These are phyloP conservation scores for Capsella bursapastoris DNA, from an alignment of 345 rosid genomes.

Conservation along the genomic window DNA sequence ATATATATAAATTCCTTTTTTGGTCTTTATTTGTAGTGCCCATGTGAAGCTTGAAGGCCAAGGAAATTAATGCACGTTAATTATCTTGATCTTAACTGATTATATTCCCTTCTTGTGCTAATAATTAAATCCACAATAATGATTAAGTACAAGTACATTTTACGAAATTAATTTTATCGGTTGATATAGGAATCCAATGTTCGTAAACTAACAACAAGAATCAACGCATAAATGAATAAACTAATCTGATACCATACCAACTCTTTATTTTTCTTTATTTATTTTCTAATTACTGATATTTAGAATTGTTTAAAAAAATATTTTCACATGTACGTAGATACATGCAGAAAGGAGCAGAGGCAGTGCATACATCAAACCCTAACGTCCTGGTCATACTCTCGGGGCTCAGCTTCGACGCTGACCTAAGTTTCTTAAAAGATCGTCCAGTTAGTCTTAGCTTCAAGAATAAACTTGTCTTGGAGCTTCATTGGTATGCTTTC, in stretches of 20 bases:
- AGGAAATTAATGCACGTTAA: conserved; percentile 32
- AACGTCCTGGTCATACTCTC: conserved; percentile 78
- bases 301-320: too few species aligned
- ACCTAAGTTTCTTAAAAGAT: conserved; percentile 58
- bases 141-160: conserved; percentile 1
- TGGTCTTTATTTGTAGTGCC: conserved; percentile 2
- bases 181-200: conserved; percentile 38
- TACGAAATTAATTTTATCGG: conserved; percentile 1
- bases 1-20: neutral
- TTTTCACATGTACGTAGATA: conserved; percentile 46
- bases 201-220: conserved; percentile 14
- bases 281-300: neutral
- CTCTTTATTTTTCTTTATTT: neutral
- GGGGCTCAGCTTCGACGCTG: conserved; percentile 70
- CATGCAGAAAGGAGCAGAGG: conserved; percentile 88
- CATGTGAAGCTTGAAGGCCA: conserved; percentile 38
- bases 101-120: conserved; percentile 23
- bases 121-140: conserved; percentile 24
- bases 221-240: conserved; percentile 17
- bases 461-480: conserved; percentile 64
- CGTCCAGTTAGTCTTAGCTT: conserved; percentile 59
- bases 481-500: conserved; percentile 83
- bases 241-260: neutral
- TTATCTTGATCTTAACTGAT: conserved; percentile 29
- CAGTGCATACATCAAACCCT: conserved; percentile 86